Base-by-base conservation (phyloP, 2,329 filamentous ascomycete genomes). In the Epichloe hybrida region DNA sequence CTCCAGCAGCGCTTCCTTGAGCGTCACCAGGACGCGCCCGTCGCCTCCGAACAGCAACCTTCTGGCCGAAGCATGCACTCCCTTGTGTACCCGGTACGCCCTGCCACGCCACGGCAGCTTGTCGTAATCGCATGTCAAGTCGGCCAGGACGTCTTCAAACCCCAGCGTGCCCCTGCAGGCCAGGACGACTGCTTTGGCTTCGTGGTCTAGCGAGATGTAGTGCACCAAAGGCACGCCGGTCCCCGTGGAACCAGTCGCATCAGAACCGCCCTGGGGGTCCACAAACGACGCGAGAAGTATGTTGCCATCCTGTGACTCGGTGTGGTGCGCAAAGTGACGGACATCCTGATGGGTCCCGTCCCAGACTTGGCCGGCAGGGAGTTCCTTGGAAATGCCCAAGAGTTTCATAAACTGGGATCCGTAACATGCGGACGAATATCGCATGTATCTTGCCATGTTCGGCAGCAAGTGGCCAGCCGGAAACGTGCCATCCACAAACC, bases 51-150 rank as follows among this genome's bases (percentile, higher is more conserved):
- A 83, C 0, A 88, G 68, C 0, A 88, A 71, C 11, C 83, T 76
- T 20, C 77, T 73, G 4, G 84, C 84, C 1, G 83, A 86, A 0
- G 83, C 82, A 60, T 86, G 82, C 50, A 88, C 81, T 13, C 84
- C 84, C 62, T 86, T 86, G 65, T 88, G 84, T 0, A 87, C 83
- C 56, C 83, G 80, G 68, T 84, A 86, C 1, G 69, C 68, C 52
- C 73, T 76, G 15, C 80, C 81, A 52, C 79, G 74, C 81, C 84
- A 83, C 5, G 69, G 54, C 9, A 85, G 66, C 50, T 81, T 74
- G 56, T 85, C 82, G 55, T 86, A 87, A 45, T 86, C 83, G 63
- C 83, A 87, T 34, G 83, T 83, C 75, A 87, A 79, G 59, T 87
- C 84, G 0, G 83, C 83, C 37, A 88, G 67, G 23, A 87, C 77